Conservation (phyloP, 1,284 basidiomycete species). For the Anthracocystis panici-leucophaei region DNA sequence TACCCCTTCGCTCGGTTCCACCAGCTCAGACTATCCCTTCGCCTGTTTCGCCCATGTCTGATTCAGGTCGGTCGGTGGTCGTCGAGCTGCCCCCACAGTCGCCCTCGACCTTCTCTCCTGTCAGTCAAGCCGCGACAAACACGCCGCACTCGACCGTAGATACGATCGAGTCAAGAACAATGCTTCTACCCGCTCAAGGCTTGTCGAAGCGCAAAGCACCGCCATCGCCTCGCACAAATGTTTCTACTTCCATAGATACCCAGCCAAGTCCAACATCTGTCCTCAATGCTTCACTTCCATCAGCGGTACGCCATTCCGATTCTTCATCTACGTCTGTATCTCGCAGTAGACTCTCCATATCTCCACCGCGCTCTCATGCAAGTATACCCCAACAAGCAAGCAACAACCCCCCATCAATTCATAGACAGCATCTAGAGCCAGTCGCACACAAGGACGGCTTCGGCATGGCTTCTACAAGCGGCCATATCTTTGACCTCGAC, state of each 20-base stretch:
- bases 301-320: background rate
- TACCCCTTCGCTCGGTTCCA: conserved; percentile 33
- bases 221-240: background rate
- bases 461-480: conserved; percentile 9
- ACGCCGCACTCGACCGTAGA: conserved; percentile 24
- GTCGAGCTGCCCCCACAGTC: conserved; percentile 5
- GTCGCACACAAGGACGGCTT: conserved; percentile 10
- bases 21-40: conserved; percentile 34
- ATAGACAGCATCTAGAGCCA: conserved; percentile 7
- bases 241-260: conserved; percentile 7
- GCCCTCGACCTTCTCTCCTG: conserved; percentile 13
- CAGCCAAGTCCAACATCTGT: conserved; percentile 3
- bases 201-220: background rate
- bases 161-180: conserved; percentile 7
- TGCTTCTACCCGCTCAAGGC: background rate
- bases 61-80: background rate
- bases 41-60: conserved; percentile 10
- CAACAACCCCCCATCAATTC: background rate
- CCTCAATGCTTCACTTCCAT: background rate
- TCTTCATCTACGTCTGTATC: background rate
- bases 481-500: conserved; percentile 48
- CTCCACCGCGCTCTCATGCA: background rate
- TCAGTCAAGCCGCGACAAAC: conserved; percentile 4
- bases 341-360: background rate
- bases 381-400: background rate